These are phyloP conservation scores for Rhamnella rubrinervis DNA, from an alignment of 331 rosid genomes.

Conservation along the genomic window DNA sequence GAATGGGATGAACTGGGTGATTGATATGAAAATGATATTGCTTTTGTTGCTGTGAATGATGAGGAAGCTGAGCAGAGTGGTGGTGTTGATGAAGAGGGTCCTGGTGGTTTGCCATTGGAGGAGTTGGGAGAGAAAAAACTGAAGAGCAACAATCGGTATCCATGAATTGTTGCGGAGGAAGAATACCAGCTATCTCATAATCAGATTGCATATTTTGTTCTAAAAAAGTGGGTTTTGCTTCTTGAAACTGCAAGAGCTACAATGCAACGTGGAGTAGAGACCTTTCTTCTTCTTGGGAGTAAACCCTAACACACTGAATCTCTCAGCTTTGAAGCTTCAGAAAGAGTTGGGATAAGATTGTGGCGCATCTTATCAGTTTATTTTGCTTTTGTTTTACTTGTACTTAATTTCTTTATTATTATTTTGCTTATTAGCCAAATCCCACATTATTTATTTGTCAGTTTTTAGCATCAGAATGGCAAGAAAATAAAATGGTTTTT, in stretches of 20 bases:
- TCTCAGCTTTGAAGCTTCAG: not conserved
- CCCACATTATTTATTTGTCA: too few relatives aligned
- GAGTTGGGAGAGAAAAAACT: slow-evolving; percentile 7
- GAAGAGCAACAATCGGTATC: slow-evolving; percentile 6
- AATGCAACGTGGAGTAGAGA: not conserved
- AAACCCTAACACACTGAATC: slow-evolving; percentile 4
- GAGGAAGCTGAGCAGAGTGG: too few relatives aligned
- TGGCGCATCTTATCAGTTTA: not conserved
- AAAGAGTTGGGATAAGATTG: not conserved
- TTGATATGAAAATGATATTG: not conserved
- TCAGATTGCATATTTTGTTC: slow-evolving; percentile 18
- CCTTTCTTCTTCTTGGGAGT: not conserved
- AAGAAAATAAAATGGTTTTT: too few relatives aligned
- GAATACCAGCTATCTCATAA: slow-evolving; percentile 10
- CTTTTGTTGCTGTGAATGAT: slow-evolving; percentile 1
- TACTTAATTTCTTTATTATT: too few relatives aligned
- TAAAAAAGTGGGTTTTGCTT: not conserved
- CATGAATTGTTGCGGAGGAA: slow-evolving; percentile 8
- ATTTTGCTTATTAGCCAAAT: too few relatives aligned
- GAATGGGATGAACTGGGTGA: slow-evolving; percentile 7
- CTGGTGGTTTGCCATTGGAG: slow-evolving; percentile 21
- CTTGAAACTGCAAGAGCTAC: not conserved
- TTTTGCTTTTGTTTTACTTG: too few relatives aligned
- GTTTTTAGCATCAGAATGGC: too few relatives aligned
- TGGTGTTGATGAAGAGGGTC: not conserved